Evolutionary conservation across 306 rosid species (phyloP).

Genomic region (Dalbergia cochinchinensis): DNA sequence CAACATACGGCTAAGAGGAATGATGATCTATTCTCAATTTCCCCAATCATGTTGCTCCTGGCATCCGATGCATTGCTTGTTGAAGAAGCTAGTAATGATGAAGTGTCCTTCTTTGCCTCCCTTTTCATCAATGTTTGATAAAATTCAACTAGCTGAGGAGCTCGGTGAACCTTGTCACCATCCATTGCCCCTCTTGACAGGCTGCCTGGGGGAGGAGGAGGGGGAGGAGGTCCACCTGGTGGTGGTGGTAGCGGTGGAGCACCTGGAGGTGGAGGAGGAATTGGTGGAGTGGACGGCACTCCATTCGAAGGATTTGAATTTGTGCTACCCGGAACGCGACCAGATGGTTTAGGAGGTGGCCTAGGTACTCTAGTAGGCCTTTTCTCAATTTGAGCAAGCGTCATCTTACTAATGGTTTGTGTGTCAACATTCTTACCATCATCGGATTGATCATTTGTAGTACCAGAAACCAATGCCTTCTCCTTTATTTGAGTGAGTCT

Average conservation of each 20-base stretch:
- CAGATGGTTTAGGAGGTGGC: constrained; percentile 86
- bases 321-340: constrained; percentile 52
- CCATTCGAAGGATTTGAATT: constrained; percentile 63
- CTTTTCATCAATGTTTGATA: constrained; percentile 97
- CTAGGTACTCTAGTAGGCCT: constrained; percentile 86
- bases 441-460: constrained; percentile 64
- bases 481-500: constrained; percentile 80
- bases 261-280: constrained; percentile 77
- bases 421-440: constrained; percentile 62
- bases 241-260: constrained; percentile 45
- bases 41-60: constrained; percentile 96
- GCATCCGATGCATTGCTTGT: constrained; percentile 79
- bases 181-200: constrained; percentile 69
- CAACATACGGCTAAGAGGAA: constrained; percentile 91
- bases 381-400: constrained; percentile 86
- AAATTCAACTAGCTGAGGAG: constrained; percentile 90
- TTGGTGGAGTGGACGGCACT: constrained; percentile 57
- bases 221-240: constrained; percentile 85
- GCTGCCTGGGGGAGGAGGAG: constrained; percentile 95
- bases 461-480: constrained; percentile 62
- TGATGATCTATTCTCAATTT: constrained; percentile 89
- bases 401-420: constrained; percentile 81
- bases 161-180: constrained; percentile 87
- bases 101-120: constrained; percentile 91
- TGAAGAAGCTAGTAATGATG: constrained; percentile 70